Evolutionary conservation across 768 basidiomycete genomes (phyloP).

Genomic region (Cyathus striatus): DNA sequence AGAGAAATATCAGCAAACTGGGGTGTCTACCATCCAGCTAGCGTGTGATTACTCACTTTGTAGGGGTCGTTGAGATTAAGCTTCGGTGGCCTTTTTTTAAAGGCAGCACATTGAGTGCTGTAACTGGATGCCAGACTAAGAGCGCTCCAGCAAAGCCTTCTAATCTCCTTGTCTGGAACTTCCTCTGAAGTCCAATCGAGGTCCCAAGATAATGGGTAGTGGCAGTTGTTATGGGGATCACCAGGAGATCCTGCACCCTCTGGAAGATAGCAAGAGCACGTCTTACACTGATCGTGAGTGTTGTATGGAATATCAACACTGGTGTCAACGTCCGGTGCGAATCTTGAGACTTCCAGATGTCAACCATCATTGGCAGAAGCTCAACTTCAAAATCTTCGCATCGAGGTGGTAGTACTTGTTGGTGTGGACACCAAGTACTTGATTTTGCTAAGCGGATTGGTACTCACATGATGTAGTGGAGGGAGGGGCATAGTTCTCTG

Average conservation of each 20-base stretch:
- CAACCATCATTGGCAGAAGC: constrained; percentile 50
- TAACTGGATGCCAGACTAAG: constrained; percentile 65
- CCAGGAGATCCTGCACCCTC: constrained; percentile 25
- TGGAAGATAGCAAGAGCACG: constrained; percentile 42
- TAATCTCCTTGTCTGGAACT: constrained; percentile 61
- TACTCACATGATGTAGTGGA: too few relatives aligned
- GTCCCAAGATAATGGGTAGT: constrained; percentile 59
- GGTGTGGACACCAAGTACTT: too few relatives aligned
- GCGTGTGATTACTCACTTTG: constrained; percentile 45
- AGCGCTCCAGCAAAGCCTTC: constrained; percentile 75
- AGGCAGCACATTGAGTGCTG: constrained; percentile 63
- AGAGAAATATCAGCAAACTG: constrained; percentile 2
- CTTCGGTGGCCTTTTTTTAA: constrained; percentile 50
- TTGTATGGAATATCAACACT: constrained; percentile 19
- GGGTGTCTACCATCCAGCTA: too few relatives aligned
- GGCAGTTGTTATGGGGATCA: constrained; percentile 39
- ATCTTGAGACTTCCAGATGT: constrained; percentile 49
- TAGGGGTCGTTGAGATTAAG: constrained; percentile 60
- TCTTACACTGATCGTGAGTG: constrained; percentile 16
- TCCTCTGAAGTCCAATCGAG: constrained; percentile 49
- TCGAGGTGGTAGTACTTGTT: too few relatives aligned
- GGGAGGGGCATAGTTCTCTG: too few relatives aligned
- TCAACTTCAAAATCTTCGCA: too few relatives aligned
- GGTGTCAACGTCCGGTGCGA: constrained; percentile 38
- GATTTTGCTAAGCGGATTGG: too few relatives aligned